Base-by-base conservation (phyloP, 495 filamentous ascomycete genomes). In the Penicillium samsonianum region DNA sequence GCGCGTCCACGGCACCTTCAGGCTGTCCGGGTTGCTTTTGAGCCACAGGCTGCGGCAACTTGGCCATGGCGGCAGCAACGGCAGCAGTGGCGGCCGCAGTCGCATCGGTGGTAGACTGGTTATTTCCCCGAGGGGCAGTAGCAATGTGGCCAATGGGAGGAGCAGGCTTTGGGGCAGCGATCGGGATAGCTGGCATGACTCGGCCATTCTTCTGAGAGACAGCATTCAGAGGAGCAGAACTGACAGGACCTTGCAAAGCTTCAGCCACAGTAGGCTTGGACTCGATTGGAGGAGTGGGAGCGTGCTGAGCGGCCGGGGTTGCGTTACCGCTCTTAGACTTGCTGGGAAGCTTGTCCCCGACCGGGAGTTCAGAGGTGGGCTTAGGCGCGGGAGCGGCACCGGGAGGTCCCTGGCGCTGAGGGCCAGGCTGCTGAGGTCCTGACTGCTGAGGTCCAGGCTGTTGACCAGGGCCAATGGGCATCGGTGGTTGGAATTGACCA, bases 31-130 rank as follows among this genome's bases (percentile, higher is more conserved):
- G 65, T 58, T 82, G 81, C 59, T 74, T 76, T 41, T 76, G 75
- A 10, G 69, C 68, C 49, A 71, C 68, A 25, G 50, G 80, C 73
- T 83, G 79, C 11, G 81, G 73, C 12, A 96, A 73, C 63, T 93
- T 91, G 12, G 90, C 90, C 91, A 96, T 95, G 3, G 91, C 91
- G 8, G 87, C 87, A 37, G 91, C 91, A 48, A 96, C 92, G 28
- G 91, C 92, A 45, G 88, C 90, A 40, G 86, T 88, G 7, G 92
- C 92, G 38, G 88, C 89, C 63, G 88, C 85, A 6, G 90, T 93
- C 3, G 91, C 90, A 69, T 92, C 89, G 48, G 83, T 83, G 51
- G 83, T 73, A 20, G 67, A 64, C 26, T 73, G 72, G 43, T 66
- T 66, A 42, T 73, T 68, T 14, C 66, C 64, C 6, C 65, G 57